Conservation (phyloP, 2,329 filamentous ascomycete genomes). For the Sclerotiophoma versabilis region DNA sequence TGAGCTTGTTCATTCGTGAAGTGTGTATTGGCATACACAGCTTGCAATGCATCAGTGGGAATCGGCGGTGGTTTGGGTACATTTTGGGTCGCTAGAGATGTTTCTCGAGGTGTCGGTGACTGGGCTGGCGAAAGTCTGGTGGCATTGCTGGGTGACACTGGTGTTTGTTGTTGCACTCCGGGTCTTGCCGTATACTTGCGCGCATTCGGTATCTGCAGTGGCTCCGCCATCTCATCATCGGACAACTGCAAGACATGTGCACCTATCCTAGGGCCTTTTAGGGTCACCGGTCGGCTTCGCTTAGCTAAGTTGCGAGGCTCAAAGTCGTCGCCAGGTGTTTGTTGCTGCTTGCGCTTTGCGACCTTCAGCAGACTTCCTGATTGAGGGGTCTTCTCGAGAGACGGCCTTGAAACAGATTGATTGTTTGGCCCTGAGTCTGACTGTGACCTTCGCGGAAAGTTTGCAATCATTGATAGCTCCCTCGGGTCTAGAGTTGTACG, state of each 20-base stretch:
- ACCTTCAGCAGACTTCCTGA: neutral
- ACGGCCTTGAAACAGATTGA: neutral
- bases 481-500: neutral
- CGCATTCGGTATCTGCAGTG: neutral
- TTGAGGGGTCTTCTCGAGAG: neutral
- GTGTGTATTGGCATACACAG: neutral
- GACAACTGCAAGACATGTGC: neutral
- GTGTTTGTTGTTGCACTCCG: neutral
- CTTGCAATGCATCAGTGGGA: neutral
- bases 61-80: neutral
- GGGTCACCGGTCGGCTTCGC: neutral
- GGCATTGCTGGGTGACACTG: neutral
- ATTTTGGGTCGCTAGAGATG: too few relatives aligned
- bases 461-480: neutral
- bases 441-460: neutral
- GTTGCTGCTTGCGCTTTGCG: neutral
- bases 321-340: neutral
- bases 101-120: neutral
- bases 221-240: neutral
- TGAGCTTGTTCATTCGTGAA: neutral
- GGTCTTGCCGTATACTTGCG: neutral
- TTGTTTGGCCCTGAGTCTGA: neutral
- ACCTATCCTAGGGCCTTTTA: neutral
- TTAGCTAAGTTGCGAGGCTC: neutral
- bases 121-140: neutral